Base-by-base conservation (phyloP, 2,329 filamentous ascomycete genomes). In the Arthrobotrys musiformis region DNA sequence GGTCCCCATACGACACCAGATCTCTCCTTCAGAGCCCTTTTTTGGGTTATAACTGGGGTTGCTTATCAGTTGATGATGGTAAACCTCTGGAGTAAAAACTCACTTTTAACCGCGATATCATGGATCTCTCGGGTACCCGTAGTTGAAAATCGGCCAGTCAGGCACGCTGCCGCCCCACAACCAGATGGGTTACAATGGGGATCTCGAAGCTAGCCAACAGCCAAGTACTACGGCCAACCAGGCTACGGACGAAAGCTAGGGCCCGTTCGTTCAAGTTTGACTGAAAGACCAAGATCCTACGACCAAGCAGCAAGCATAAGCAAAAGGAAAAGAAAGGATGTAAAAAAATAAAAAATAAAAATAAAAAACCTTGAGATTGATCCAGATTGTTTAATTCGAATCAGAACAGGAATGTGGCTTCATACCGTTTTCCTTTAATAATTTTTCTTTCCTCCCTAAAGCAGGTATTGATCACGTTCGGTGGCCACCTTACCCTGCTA, bases 331-430 rank as follows among this genome's bases (percentile, higher is more conserved):
- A 70, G 52, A 52, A 61, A 52, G 24, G 22, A 44, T 56, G 17
- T 13, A 37, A 37, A 24, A 33, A 44, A 54, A n/a, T 15, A 37
- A 69, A 52, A 70, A 60, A 60, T 33, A 28, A 24, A n/a, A 68
- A 68, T 15, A 67, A 56, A 48, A 69, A 68, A 58, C 42, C 37
- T 42, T 22, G 35, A 69, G 66, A 69, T 46, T 28, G 58, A 50
- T 66, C 35, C 58, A 64, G 60, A 66, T 62, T 66, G 60, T 73
- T 66, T 66, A 66, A 70, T 70, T 70, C 73, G 44, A 67, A 70
- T 70, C 73, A 37, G 73, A 77, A 77, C 58, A 70, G 73, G 73
- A 77, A 77, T 77, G 73, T 77, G 73, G 68, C 66, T 77, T 77
- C 61, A 64, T 70, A 70, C 40, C 26, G 66, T 62, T 61, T 69